Evolutionary conservation across 2,329 filamentous ascomycete genomes (phyloP).

Genomic region (Cladosporium sp.): DNA sequence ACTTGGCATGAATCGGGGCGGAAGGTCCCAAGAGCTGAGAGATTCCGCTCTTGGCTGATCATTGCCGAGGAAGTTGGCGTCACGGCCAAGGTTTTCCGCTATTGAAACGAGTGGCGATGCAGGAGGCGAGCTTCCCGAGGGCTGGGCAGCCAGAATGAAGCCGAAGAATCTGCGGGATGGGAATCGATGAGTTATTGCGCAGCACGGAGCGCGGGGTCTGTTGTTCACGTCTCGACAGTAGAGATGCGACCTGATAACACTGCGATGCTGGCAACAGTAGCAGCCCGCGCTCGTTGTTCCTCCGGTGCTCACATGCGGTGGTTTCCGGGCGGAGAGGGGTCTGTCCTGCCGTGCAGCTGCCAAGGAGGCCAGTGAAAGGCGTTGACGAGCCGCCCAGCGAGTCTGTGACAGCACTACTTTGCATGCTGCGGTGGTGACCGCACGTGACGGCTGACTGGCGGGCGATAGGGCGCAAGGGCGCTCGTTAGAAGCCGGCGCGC

Average conservation of each 20-base stretch:
- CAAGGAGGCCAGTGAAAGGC: background rate
- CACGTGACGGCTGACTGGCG: background rate
- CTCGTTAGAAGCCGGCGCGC: background rate
- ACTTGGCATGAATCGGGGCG: slow-evolving; percentile 3
- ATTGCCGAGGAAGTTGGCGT: slow-evolving; percentile 1
- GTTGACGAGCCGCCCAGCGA: background rate
- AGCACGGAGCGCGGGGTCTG: background rate
- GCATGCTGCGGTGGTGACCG: no score
- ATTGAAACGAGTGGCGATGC: background rate
- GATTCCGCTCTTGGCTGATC: slow-evolving; percentile 6
- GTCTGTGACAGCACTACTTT: background rate
- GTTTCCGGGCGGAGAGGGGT: background rate
- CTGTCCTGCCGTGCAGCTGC: background rate
- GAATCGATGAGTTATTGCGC: background rate
- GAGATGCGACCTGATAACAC: no score
- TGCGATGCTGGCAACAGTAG: background rate
- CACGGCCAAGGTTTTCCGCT: background rate
- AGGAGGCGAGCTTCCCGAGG: no score
- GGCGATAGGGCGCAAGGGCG: background rate
- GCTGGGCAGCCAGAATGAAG: no score
- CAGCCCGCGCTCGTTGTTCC: background rate
- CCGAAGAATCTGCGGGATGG: no score
- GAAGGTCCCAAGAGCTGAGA: background rate
- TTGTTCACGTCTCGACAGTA: no score
- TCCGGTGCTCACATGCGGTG: background rate